phyloP scores from a whole-genome alignment of 1,284 basidiomycete genomes.

The Lignosus rhinocerotis region DNA sequence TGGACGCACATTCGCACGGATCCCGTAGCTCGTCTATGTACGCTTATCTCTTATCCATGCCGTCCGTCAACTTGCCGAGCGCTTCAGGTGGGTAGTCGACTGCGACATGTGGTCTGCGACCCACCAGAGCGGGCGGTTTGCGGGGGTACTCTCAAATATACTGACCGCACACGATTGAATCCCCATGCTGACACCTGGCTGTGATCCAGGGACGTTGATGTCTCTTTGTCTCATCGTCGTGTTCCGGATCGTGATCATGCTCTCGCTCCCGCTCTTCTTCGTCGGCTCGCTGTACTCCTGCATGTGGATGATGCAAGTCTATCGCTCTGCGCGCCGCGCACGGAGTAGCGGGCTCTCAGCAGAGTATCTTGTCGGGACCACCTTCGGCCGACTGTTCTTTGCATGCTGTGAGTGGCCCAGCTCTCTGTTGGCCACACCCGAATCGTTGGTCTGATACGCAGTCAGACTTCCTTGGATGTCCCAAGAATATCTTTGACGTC shows the following conservation, averaged over 20 bases:
- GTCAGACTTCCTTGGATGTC: slow-evolving; percentile 79
- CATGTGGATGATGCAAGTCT: slow-evolving; percentile 85
- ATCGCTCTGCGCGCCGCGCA: slow-evolving; percentile 72
- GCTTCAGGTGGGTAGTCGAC: too few species aligned
- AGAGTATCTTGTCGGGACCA: slow-evolving; percentile 80
- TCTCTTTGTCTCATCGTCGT: slow-evolving; percentile 70
- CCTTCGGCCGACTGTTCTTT: slow-evolving; percentile 67
- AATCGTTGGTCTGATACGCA: not conserved
- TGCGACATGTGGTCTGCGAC: too few species aligned
- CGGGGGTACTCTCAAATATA: not conserved
- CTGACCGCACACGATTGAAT: not conserved
- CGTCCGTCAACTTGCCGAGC: not conserved
- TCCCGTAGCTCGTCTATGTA: slow-evolving; percentile 72
- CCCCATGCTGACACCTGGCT: not conserved
- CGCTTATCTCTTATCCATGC: slow-evolving; percentile 23
- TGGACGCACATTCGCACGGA: slow-evolving; percentile 63
- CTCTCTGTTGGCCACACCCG: not conserved
- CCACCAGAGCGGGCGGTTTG: not conserved
- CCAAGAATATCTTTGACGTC: slow-evolving; percentile 83
- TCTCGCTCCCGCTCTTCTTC: slow-evolving; percentile 69
- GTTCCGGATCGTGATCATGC: slow-evolving; percentile 72
- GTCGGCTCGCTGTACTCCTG: slow-evolving; percentile 73
- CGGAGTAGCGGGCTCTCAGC: slow-evolving; percentile 67
- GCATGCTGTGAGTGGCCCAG: slow-evolving; percentile 64
- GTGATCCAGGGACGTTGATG: slow-evolving; percentile 58